Evolutionary conservation across 306 rosid species (phyloP).

Genomic region (Urtica urens): DNA sequence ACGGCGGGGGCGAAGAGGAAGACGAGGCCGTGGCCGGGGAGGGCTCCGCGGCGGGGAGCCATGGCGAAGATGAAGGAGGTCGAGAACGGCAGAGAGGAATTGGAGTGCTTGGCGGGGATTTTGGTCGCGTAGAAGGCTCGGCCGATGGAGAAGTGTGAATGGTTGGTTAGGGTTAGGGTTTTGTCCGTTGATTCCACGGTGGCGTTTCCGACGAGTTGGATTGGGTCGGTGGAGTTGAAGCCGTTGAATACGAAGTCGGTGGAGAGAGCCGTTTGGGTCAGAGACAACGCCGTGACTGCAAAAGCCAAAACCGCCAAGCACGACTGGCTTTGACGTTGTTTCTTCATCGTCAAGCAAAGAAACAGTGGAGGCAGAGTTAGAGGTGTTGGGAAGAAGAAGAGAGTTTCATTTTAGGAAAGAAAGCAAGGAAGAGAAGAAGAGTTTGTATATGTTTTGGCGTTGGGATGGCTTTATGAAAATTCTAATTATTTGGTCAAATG

Average conservation of each 20-base stretch:
- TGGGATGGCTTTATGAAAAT: no score
- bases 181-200: constrained; percentile 38
- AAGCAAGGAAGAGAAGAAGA: not conserved
- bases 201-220: constrained; percentile 55
- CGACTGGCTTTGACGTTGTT: not conserved
- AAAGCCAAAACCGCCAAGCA: constrained; percentile 1
- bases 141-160: constrained; percentile 45
- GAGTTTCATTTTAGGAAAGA: not conserved
- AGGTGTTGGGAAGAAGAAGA: not conserved
- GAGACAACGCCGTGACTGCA: constrained; percentile 12
- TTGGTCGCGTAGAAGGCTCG: constrained; percentile 47
- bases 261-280: constrained; percentile 16
- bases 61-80: constrained; percentile 72
- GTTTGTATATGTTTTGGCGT: no score
- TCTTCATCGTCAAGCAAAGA: constrained; percentile 18
- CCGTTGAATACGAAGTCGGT: constrained; percentile 62
- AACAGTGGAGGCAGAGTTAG: not conserved
- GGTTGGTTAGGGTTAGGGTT: constrained; percentile 45
- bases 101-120: constrained; percentile 34
- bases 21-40: constrained; percentile 71
- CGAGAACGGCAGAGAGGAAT: constrained; percentile 58
- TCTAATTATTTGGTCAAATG: no score
- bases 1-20: constrained; percentile 50
- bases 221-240: constrained; percentile 39
- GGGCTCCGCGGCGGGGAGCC: constrained; percentile 39